These are phyloP conservation scores for Erythrobasidium hasegawianum DNA, from an alignment of 1,284 basidiomycete species.

Conservation along the genomic window DNA sequence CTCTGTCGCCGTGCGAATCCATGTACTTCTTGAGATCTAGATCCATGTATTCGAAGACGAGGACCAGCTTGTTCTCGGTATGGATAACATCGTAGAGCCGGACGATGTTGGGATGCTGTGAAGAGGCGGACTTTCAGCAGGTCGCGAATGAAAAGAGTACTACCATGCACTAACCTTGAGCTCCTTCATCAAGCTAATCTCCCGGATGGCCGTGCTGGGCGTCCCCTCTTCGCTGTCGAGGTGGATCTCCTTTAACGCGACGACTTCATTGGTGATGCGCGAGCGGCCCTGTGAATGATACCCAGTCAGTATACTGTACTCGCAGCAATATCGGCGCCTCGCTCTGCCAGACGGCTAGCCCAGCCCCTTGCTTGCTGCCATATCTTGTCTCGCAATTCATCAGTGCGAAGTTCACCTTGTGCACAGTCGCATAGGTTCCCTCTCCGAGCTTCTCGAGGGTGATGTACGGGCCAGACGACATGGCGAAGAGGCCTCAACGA, in stretches of 20 bases:
- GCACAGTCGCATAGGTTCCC: slow-evolving; percentile 41
- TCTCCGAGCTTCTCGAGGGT: slow-evolving; percentile 52
- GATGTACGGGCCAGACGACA: slow-evolving; percentile 40
- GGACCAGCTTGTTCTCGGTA: slow-evolving; percentile 94
- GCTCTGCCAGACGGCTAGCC: neutral
- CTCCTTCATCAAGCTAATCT: slow-evolving; percentile 95
- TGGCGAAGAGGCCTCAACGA: slow-evolving; percentile 17
- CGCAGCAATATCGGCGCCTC: neutral
- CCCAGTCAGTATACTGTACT: neutral
- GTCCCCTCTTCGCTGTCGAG: slow-evolving; percentile 94
- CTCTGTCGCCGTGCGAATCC: slow-evolving; percentile 94
- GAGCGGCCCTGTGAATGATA: slow-evolving; percentile 43
- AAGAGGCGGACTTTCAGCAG: neutral
- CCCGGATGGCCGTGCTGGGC: slow-evolving; percentile 88
- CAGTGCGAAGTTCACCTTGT: slow-evolving; percentile 63
- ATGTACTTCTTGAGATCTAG: slow-evolving; percentile 99
- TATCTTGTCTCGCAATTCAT: neutral
- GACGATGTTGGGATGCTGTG: slow-evolving; percentile 78
- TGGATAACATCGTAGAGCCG: slow-evolving; percentile 98
- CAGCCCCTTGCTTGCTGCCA: neutral
- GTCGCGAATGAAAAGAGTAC: neutral
- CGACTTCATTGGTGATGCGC: slow-evolving; percentile 83
- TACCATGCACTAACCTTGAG: slow-evolving; percentile 56
- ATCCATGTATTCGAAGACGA: slow-evolving; percentile 98
- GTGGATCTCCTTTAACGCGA: slow-evolving; percentile 59